Evolutionary conservation across 106 monocot species (phyloP), one percentile per base, ranked within the genome.

Genomic region (Dioscorea dumetorum): DNA sequence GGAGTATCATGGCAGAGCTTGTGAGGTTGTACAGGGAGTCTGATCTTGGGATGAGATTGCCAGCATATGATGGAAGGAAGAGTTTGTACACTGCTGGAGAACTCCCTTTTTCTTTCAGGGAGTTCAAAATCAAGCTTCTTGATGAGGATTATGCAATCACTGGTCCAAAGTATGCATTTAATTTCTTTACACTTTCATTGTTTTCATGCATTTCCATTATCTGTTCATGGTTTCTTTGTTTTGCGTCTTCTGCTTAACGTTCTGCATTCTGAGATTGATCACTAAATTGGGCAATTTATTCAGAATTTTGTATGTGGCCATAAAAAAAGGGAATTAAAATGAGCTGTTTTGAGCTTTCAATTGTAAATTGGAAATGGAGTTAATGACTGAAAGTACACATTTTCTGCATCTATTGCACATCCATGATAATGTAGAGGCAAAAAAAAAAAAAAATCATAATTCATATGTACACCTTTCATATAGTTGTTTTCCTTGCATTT

Each of bases 11-110:
- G 8, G 34, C 50, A 3, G 74, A 79, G 58, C 64, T 85, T 49
- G 74, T 89, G 22, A 79, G 48, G 3, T 22, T 65, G 8, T 68
- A 85, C 48, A 69, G 67, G 50, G 73, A 80, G 17, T 72, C 88
- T 10, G 69, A 85, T 49, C 73, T 89, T 49, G 76, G 81, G 15
- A 75, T 50, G 67, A 67, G 76, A 14, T 61, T 82, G 35, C 79
- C 85, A 0, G 88, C 77, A 1, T 89, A 89, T 74, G 82, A 89
- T 75, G 79, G 88, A n/a, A 49, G 59, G 19, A 82, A 76, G 35
- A 79, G 66, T 20, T 68, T 89, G 57, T 89, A 82, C 64, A 79
- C 88, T 0, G 88, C 84, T 20, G 82, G 85, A 20, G 58, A 51
- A 5, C 76, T 89, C 4, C 79, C 88, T 5, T 89, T 89, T 65